phyloP scores from a whole-genome alignment of 1,139 yeast genomes.

The Kodamaea derodonti region DNA sequence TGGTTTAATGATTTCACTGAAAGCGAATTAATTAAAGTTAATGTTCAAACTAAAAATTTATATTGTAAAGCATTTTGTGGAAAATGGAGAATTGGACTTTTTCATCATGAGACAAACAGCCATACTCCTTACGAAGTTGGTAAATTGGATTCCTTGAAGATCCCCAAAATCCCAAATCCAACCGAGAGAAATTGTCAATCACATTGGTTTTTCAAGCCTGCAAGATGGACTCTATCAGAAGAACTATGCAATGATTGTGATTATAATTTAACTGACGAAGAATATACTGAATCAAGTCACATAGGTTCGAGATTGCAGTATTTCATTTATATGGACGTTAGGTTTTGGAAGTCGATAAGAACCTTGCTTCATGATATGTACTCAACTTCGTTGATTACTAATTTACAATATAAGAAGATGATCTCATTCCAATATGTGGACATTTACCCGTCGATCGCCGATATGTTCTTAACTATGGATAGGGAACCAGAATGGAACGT shows the following conservation, averaged over 20 bases:
- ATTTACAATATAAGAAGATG: conserved; percentile 53
- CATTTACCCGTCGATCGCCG: conserved; percentile 74
- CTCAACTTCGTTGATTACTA: conserved; percentile 67
- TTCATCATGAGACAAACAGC: background rate
- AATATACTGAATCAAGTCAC: conserved; percentile 26
- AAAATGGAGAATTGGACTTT: conserved; percentile 54
- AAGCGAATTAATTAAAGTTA: conserved; percentile 52
- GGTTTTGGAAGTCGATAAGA: conserved; percentile 71
- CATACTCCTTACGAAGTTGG: conserved; percentile 26
- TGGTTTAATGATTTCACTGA: conserved; percentile 64
- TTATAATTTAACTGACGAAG: conserved; percentile 35
- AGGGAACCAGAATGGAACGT: conserved; percentile 81
- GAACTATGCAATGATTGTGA: conserved; percentile 43
- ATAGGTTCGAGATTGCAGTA: conserved; percentile 77
- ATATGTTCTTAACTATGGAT: conserved; percentile 65
- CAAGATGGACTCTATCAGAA: conserved; percentile 40
- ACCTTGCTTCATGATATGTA: conserved; percentile 62
- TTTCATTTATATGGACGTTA: conserved; percentile 61
- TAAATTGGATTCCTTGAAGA: conserved; percentile 28
- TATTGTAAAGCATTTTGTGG: conserved; percentile 52
- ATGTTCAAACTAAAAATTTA: conserved; percentile 44
- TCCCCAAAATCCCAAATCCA: conserved; percentile 30
- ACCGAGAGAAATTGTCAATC: conserved; percentile 9
- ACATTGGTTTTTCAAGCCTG: conserved; percentile 38
- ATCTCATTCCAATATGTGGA: conserved; percentile 80